phyloP scores from a whole-genome alignment of 1,284 basidiomycete genomes.

The Puccinia polysora region DNA sequence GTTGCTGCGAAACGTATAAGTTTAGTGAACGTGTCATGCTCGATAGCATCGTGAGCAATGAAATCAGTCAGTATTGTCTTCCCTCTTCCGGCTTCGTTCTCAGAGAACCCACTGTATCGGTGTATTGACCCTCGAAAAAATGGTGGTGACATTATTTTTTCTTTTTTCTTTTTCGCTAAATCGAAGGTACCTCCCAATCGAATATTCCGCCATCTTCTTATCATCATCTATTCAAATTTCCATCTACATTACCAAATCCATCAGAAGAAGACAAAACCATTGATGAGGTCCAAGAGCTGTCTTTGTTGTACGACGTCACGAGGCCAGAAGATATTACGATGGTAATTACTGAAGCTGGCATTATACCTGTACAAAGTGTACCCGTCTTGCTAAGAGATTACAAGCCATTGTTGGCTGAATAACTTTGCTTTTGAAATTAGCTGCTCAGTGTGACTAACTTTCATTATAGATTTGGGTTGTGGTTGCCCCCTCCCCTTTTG shows the following conservation, averaged over 20 bases:
- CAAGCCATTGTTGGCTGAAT: conserved; percentile 35
- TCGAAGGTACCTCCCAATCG: conserved; percentile 19
- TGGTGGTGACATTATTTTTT: background rate
- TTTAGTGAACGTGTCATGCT: conserved; percentile 88
- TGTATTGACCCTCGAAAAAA: background rate
- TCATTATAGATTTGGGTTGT: too few species aligned
- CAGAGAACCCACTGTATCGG: too few species aligned
- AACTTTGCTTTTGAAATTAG: too few species aligned
- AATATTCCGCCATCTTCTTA: conserved; percentile 32
- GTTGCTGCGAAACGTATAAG: conserved; percentile 98
- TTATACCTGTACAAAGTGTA: conserved; percentile 41
- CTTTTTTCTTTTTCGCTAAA: background rate
- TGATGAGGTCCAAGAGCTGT: conserved; percentile 25
- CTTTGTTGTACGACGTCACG: conserved; percentile 81
- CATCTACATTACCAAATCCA: conserved; percentile 22
- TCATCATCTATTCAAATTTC: conserved; percentile 29
- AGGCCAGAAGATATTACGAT: conserved; percentile 83
- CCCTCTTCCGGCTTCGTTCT: background rate
- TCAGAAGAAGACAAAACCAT: background rate
- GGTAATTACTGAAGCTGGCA: conserved; percentile 81
- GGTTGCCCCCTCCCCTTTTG: background rate
- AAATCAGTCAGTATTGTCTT: conserved; percentile 69
- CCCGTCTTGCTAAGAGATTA: conserved; percentile 39
- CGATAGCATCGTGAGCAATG: conserved; percentile 93
- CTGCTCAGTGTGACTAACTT: too few species aligned